Conservation (phyloP, 2,329 filamentous ascomycete species). For the Pyricularia pennisetigena region DNA sequence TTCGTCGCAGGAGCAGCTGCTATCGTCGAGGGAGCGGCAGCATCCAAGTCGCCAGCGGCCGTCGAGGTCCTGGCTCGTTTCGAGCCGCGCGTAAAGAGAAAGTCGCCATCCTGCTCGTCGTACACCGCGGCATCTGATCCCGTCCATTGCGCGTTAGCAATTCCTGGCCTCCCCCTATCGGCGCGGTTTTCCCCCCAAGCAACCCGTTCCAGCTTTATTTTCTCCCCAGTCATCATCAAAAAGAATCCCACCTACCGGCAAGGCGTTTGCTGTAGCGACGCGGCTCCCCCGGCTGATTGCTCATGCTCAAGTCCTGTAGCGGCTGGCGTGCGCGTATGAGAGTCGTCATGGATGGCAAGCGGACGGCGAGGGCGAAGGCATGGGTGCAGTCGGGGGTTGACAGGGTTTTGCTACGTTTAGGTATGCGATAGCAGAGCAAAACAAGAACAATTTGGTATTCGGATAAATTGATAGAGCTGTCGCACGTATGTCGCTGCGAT, state of each 20-base stretch:
- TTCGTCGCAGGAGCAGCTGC: slow-evolving; percentile 30
- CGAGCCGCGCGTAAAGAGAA: slow-evolving; percentile 60
- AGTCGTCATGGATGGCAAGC: slow-evolving; percentile 58
- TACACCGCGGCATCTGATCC: slow-evolving; percentile 30
- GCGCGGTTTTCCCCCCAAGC: not conserved
- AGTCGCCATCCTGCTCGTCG: slow-evolving; percentile 70
- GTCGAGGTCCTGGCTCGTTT: slow-evolving; percentile 54
- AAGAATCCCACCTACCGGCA: slow-evolving; percentile 40
- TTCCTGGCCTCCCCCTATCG: not conserved
- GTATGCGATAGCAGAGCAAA: not conserved
- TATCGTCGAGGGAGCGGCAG: slow-evolving; percentile 23
- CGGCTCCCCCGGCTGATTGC: slow-evolving; percentile 42
- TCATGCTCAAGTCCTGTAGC: slow-evolving; percentile 61
- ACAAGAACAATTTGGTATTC: not conserved
- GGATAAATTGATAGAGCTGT: not conserved
- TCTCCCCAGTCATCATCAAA: not conserved
- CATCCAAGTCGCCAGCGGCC: slow-evolving; percentile 23
- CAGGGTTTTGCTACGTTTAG: not conserved
- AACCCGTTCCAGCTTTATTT: not conserved
- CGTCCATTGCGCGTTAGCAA: not conserved
- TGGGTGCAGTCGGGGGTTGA: not conserved
- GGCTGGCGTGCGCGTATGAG: slow-evolving; percentile 53
- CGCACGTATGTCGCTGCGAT: not conserved
- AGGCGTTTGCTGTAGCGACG: slow-evolving; percentile 54
- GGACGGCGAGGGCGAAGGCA: slow-evolving; percentile 1